phyloP scores from a whole-genome alignment of 73 alveolate genomes.

The Stentor roeselii region DNA sequence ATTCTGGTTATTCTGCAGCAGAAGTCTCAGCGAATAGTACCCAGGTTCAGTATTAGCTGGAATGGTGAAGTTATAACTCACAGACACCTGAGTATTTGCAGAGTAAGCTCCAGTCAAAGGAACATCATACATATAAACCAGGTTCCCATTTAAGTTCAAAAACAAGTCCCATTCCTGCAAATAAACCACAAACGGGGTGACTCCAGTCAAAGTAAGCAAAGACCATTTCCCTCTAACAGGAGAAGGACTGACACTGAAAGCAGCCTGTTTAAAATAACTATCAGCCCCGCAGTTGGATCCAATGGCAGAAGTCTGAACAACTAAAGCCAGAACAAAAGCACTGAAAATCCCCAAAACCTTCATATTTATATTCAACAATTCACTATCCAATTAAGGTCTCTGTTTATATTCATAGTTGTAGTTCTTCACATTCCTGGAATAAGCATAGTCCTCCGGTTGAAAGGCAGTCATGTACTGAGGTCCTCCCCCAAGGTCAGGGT shows the following conservation, averaged over 20 bases:
- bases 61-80: background rate
- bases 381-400: too few relatives aligned
- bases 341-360: too few relatives aligned
- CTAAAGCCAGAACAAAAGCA: too few relatives aligned
- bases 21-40: background rate
- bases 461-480: background rate
- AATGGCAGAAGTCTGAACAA: too few relatives aligned
- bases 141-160: background rate
- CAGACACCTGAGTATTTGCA: background rate
- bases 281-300: conserved; percentile 8
- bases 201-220: background rate
- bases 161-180: background rate
- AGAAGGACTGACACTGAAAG: background rate
- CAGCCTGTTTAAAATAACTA: background rate
- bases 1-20: background rate
- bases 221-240: background rate
- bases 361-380: too few relatives aligned
- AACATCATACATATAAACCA: background rate
- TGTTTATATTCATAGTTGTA: too few relatives aligned
- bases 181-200: background rate
- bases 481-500: background rate
- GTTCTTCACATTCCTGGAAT: too few relatives aligned
- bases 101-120: background rate
- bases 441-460: too few relatives aligned
- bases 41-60: background rate